Evolutionary conservation across 2,329 filamentous ascomycete genomes (phyloP).

Genomic region (Leptographium lundbergii): DNA sequence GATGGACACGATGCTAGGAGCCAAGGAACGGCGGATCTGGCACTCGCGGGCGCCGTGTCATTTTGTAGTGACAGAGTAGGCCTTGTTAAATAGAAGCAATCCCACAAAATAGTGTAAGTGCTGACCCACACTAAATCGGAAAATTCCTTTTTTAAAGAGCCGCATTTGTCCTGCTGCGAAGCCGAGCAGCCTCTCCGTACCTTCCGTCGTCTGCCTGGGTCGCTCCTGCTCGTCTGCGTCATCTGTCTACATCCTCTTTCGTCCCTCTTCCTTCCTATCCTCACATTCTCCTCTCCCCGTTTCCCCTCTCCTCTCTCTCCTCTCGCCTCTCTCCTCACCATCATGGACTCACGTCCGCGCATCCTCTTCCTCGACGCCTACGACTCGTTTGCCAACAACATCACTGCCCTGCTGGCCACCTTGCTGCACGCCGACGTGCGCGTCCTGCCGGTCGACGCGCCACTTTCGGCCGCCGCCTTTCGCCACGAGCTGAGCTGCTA

Average conservation of each 20-base stretch:
- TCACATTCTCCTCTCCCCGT: too few species aligned
- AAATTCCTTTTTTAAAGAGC: too few species aligned
- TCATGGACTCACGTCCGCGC: not conserved
- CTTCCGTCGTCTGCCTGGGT: too few species aligned
- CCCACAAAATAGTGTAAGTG: too few species aligned
- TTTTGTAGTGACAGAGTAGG: slow-evolving; percentile 37
- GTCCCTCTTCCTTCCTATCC: too few species aligned
- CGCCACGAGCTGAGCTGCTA: slow-evolving; percentile 45
- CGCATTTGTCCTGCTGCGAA: too few species aligned
- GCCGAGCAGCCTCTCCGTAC: too few species aligned
- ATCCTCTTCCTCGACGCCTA: slow-evolving; percentile 92
- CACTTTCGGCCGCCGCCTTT: slow-evolving; percentile 31
- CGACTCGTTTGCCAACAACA: slow-evolving; percentile 95
- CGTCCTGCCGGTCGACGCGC: slow-evolving; percentile 59
- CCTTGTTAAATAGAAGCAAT: too few species aligned
- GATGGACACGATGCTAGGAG: slow-evolving; percentile 45
- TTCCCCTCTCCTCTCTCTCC: too few species aligned
- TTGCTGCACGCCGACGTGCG: slow-evolving; percentile 55
- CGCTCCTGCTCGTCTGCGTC: too few species aligned
- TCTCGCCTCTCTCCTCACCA: not conserved
- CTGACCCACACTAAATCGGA: too few species aligned
- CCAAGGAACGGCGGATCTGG: slow-evolving; percentile 51
- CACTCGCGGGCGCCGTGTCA: slow-evolving; percentile 46
- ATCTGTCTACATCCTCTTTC: too few species aligned
- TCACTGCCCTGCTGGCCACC: slow-evolving; percentile 67